Percentiles rank a stretch among this genome's conserved stretches.
These are phyloP conservation scores for Pleoardoris graminearum DNA, from an alignment of 2,329 filamentous ascomycete genomes.

Conservation along the genomic window DNA sequence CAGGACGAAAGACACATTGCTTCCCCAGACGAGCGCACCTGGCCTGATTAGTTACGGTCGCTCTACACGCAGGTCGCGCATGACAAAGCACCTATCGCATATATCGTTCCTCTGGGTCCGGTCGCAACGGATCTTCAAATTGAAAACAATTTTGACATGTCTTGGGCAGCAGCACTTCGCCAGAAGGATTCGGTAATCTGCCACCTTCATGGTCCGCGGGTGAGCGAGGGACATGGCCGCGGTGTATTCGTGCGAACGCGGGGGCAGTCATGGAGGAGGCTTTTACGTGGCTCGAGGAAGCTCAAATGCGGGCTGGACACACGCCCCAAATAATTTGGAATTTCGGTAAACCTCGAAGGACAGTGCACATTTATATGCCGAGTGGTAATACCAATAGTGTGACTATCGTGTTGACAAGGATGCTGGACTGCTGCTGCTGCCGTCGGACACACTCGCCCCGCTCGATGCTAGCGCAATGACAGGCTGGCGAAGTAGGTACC, in stretches of 20 bases:
- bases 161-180: conserved; percentile 27
- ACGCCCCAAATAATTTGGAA: too few species aligned
- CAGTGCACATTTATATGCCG: background rate
- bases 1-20: conserved; percentile 43
- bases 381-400: background rate
- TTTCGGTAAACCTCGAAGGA: background rate
- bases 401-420: too few species aligned
- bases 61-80: background rate
- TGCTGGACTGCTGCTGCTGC: too few species aligned
- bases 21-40: conserved; percentile 45
- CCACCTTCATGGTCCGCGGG: conserved; percentile 7
- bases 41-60: background rate
- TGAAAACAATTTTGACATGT: conserved; percentile 41
- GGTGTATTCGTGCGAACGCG: background rate
- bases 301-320: background rate
- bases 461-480: too few species aligned
- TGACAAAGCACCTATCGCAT: conserved; percentile 28
- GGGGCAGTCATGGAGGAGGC: conserved; percentile 1
- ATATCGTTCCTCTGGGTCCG: conserved; percentile 29
- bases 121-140: conserved; percentile 39
- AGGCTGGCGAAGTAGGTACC: too few species aligned
- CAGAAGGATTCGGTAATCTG: conserved; percentile 13
- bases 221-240: conserved; percentile 14
- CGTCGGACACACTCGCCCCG: too few species aligned
- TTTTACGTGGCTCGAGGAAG: background rate